phyloP scores from a whole-genome alignment of 345 rosid genomes.

The Populus nigra region DNA sequence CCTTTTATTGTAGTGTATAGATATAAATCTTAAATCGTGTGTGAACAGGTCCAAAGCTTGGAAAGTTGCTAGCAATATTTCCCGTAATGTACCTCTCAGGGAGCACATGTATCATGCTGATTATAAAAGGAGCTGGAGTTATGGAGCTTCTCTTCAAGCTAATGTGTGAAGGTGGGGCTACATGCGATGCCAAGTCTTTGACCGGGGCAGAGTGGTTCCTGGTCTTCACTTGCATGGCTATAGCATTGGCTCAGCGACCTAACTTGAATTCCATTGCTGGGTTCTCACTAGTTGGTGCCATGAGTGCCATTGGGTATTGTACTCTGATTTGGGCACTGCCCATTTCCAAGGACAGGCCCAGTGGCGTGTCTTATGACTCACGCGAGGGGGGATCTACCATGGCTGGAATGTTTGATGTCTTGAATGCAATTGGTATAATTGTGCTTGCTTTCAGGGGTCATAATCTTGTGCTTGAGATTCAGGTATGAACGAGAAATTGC shows the following conservation, averaged over 20 bases:
- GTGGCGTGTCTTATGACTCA: conserved; percentile 21
- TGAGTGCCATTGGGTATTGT: conserved; percentile 32
- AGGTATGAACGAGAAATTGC: conserved; percentile 23
- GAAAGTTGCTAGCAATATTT: conserved; percentile 45
- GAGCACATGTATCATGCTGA: conserved; percentile 45
- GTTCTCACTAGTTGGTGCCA: conserved; percentile 40
- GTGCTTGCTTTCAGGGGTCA: conserved; percentile 54
- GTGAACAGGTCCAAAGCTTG: conserved; percentile 42
- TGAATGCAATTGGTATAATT: conserved; percentile 46
- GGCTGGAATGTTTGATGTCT: conserved; percentile 12
- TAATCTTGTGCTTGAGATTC: conserved; percentile 64
- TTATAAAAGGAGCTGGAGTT: conserved; percentile 42
- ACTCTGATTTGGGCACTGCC: conserved; percentile 43
- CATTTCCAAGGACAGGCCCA: conserved; percentile 21
- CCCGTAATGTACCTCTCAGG: conserved; percentile 68
- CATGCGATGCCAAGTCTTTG: conserved; percentile 22
- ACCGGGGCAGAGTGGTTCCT: conserved; percentile 41
- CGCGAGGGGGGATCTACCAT: conserved; percentile 10
- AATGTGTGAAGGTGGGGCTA: conserved; percentile 6
- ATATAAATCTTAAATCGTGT: not conserved
- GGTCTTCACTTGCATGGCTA: conserved; percentile 43
- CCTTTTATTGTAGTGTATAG: no score
- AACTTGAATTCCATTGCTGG: conserved; percentile 44
- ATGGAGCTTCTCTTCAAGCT: conserved; percentile 30
- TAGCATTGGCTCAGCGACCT: conserved; percentile 41